These are phyloP conservation scores for Marchantia paleacea DNA, from an alignment of 225 moss, liverwort and hornwort species.

Conservation along the genomic window DNA sequence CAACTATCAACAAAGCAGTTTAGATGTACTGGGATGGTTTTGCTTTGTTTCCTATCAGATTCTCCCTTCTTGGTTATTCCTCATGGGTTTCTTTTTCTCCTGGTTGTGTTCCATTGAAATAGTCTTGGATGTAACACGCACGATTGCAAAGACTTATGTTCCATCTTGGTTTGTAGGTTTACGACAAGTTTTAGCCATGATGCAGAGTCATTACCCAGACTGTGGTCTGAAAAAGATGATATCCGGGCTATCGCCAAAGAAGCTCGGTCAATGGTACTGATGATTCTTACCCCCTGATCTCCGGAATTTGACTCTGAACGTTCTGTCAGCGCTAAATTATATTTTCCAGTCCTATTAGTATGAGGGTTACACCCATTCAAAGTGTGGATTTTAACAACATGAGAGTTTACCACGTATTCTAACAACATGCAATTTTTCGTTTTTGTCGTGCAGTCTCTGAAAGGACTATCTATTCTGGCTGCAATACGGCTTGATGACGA, in stretches of 20 bases:
- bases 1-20: neutral
- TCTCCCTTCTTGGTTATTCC: too few species aligned
- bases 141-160: neutral
- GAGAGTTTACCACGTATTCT: neutral
- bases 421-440: neutral
- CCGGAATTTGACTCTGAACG: too few species aligned
- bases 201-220: slow-evolving; percentile 72
- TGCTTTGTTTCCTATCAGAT: too few species aligned
- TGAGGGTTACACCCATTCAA: too few species aligned
- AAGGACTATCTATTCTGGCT: slow-evolving; percentile 67
- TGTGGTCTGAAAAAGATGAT: slow-evolving; percentile 93
- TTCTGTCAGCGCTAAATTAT: too few species aligned
- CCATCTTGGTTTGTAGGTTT: slow-evolving; percentile 40
- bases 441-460: slow-evolving; percentile 48
- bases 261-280: slow-evolving; percentile 50
- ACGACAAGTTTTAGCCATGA: slow-evolving; percentile 83
- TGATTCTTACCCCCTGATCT: neutral
- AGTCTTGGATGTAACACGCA: neutral
- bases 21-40: neutral
- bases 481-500: slow-evolving; percentile 62
- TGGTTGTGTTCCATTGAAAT: neutral
- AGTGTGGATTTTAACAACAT: neutral
- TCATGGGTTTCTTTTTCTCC: neutral
- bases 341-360: too few species aligned
- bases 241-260: slow-evolving; percentile 80